phyloP scores from a whole-genome alignment of 257 asterid genomes.

The Plantago ovata region DNA sequence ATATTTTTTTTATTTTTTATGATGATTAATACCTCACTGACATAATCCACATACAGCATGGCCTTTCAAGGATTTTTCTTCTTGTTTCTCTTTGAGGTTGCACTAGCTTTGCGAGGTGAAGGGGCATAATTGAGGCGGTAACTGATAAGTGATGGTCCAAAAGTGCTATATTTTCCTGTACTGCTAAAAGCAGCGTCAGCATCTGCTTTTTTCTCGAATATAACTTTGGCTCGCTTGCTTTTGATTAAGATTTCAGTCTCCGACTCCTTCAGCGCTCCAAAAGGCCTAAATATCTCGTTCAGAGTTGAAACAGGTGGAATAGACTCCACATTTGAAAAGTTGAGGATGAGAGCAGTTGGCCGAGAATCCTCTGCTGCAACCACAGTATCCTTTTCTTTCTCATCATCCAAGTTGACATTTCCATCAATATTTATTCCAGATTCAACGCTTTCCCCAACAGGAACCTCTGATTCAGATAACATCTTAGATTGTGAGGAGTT shows the following conservation, averaged over 20 bases:
- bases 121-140: conserved; percentile 49
- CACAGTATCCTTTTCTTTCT: conserved; percentile 20
- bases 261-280: conserved; percentile 58
- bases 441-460: no score
- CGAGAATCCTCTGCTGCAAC: conserved; percentile 23
- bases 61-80: conserved; percentile 22
- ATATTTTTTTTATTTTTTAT: no score
- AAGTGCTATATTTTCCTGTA: conserved; percentile 57
- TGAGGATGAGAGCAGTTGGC: conserved; percentile 56
- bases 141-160: conserved; percentile 70
- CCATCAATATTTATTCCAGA: no score
- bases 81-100: conserved; percentile 32
- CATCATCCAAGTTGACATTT: conserved; percentile 19
- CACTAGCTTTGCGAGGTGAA: conserved; percentile 28
- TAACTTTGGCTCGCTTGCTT: conserved; percentile 58
- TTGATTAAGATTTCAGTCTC: conserved; percentile 44
- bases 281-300: conserved; percentile 52
- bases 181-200: conserved; percentile 78
- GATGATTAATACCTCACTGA: no score
- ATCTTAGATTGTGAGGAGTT: conserved; percentile 23
- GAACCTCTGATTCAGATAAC: no score
- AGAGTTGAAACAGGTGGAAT: conserved; percentile 50
- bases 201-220: conserved; percentile 51
- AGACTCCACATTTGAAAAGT: conserved; percentile 45
- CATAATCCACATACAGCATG: conserved; percentile 11